Percentiles rank a stretch among this genome's conserved stretches.
Evolutionary conservation across 768 basidiomycete genomes (phyloP).

Genomic region (Phylloporus sp.): DNA sequence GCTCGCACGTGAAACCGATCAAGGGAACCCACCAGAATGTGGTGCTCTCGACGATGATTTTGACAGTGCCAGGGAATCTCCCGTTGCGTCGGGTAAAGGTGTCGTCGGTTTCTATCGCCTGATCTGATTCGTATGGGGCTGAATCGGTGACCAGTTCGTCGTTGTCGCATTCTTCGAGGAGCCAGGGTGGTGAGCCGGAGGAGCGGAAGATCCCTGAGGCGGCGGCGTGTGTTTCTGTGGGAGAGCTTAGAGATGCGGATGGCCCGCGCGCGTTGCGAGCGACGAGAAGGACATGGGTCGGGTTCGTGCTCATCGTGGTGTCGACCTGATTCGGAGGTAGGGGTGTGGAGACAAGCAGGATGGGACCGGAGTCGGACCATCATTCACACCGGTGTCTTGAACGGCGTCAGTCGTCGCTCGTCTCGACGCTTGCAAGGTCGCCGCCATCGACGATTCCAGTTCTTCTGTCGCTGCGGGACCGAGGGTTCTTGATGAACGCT

Average conservation of each 20-base stretch:
- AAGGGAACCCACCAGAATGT: constrained; percentile 75
- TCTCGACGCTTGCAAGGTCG: no score
- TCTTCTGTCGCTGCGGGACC: background rate
- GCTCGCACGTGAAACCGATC: constrained; percentile 1
- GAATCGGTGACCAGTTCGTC: constrained; percentile 69
- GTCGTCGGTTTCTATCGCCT: constrained; percentile 74
- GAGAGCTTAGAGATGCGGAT: constrained; percentile 76
- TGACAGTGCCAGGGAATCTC: constrained; percentile 79
- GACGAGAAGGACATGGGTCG: constrained; percentile 84
- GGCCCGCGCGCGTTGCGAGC: constrained; percentile 81
- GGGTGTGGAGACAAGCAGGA: background rate
- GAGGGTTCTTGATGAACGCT: background rate
- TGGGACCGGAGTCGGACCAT: background rate
- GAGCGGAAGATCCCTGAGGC: constrained; percentile 82
- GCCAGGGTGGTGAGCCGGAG: constrained; percentile 75
- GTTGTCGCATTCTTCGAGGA: constrained; percentile 69
- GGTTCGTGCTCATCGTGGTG: constrained; percentile 47
- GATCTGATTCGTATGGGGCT: constrained; percentile 61
- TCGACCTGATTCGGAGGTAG: background rate
- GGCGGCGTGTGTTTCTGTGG: constrained; percentile 85
- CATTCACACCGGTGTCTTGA: background rate
- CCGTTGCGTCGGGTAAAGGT: constrained; percentile 63
- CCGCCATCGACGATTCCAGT: no score
- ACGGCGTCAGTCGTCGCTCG: background rate
- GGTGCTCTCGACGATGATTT: constrained; percentile 83